phyloP scores from a whole-genome alignment of 495 filamentous ascomycete species.

The Tuber borchii region DNA sequence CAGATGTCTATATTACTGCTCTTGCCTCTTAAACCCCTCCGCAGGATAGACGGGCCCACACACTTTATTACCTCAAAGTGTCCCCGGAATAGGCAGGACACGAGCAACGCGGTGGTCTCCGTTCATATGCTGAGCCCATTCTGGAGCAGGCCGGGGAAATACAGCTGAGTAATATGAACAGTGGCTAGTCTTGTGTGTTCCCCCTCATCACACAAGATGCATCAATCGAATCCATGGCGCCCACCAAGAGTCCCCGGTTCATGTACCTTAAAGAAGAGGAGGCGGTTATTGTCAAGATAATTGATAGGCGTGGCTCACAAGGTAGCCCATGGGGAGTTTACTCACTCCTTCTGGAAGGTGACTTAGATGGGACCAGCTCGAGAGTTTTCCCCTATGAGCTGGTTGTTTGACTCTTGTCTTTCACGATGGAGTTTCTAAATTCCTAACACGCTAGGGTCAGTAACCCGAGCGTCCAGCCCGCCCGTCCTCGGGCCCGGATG shows the following conservation, averaged over 20 bases:
- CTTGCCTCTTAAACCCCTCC: not conserved
- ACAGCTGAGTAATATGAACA: not conserved
- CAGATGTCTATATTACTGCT: not conserved
- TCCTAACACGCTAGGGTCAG: no score
- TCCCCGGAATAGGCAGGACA: not conserved
- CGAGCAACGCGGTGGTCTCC: not conserved
- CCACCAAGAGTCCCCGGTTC: not conserved
- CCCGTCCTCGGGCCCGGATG: no score
- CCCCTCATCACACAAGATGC: not conserved
- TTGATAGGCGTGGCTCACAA: not conserved
- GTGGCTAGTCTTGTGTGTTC: not conserved
- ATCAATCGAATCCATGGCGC: not conserved
- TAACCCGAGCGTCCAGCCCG: no score
- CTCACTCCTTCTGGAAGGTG: not conserved
- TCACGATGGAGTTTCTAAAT: no score
- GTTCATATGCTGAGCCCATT: not conserved
- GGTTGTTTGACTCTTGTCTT: no score
- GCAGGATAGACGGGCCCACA: not conserved
- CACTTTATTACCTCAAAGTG: not conserved
- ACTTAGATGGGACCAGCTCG: not conserved
- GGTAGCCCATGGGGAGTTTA: not conserved
- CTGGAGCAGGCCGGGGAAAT: not conserved
- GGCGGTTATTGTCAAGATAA: not conserved
- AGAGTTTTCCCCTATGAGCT: not conserved
- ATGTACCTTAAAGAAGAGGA: not conserved